Conservation (phyloP, 805 yeast genomes). For the Phaffomyces thermotolerans region DNA sequence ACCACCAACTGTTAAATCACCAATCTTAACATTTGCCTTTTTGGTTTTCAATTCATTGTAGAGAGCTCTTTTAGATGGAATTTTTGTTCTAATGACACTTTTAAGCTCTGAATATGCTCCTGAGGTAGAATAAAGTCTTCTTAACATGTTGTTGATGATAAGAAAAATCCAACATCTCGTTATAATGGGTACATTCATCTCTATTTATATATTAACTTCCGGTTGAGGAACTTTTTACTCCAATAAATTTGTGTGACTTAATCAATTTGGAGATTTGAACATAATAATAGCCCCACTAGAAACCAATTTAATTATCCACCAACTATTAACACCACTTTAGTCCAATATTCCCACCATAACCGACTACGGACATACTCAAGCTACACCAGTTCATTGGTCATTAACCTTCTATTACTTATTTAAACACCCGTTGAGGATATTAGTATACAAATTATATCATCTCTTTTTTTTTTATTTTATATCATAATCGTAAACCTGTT, state of each 20-base stretch:
- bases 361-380: background rate
- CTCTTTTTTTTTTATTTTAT: background rate
- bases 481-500: conserved; percentile 5
- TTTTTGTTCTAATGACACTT: conserved; percentile 4
- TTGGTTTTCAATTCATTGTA: conserved; percentile 34
- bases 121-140: conserved; percentile 13
- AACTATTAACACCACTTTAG: too few relatives aligned
- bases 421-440: conserved; percentile 10
- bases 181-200: background rate
- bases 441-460: background rate
- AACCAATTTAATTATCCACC: too few relatives aligned
- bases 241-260: background rate
- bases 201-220: background rate
- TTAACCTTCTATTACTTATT: background rate
- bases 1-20: conserved; percentile 37
- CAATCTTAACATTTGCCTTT: conserved; percentile 31
- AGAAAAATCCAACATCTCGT: background rate
- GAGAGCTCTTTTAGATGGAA: conserved; percentile 38
- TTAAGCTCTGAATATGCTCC: conserved; percentile 6
- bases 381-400: background rate
- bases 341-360: too few relatives aligned
- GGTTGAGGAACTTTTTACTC: background rate
- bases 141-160: background rate
- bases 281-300: background rate
- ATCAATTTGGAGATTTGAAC: background rate